phyloP scores from a whole-genome alignment of 2,329 filamentous ascomycete species.

The Cladophialophora immunda region DNA sequence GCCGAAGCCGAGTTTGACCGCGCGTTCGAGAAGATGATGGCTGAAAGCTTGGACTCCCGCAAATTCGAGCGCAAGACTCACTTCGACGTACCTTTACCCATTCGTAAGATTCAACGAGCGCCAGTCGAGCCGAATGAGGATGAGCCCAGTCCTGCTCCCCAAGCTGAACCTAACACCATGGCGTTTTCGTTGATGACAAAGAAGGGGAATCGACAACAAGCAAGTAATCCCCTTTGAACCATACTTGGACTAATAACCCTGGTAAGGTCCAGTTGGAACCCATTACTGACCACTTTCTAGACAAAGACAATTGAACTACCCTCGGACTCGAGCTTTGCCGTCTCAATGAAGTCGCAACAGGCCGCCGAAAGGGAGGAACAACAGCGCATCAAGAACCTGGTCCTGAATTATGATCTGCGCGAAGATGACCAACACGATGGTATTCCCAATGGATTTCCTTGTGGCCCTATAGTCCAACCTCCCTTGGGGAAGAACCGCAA shows the following conservation, averaged over 20 bases:
- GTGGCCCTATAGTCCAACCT: constrained; percentile 50
- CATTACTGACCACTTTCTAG: constrained; percentile 55
- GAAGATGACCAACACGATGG: constrained; percentile 83
- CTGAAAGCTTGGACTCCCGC: constrained; percentile 92
- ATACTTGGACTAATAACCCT: neutral
- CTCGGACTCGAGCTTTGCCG: constrained; percentile 90
- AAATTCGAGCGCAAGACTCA: constrained; percentile 95
- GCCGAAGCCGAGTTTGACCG: constrained; percentile 97
- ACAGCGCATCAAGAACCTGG: constrained; percentile 96
- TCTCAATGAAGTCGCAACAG: constrained; percentile 95
- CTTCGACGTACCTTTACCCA: constrained; percentile 97
- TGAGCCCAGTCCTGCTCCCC: constrained; percentile 39
- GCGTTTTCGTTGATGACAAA: constrained; percentile 96
- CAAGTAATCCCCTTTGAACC: constrained; percentile 48
- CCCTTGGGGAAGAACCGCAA: constrained; percentile 43
- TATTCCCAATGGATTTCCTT: constrained; percentile 59
- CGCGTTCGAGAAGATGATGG: constrained; percentile 98
- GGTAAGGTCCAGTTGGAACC: neutral
- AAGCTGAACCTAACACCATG: constrained; percentile 71
- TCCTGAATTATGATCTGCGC: constrained; percentile 93
- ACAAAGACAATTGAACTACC: constrained; percentile 87
- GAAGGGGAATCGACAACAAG: constrained; percentile 93
- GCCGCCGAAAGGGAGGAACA: constrained; percentile 96
- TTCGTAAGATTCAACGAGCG: constrained; percentile 75
- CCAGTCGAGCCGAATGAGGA: constrained; percentile 51